A percentile compares a stretch with the other conserved stretches of the same genome.
phyloP scores from a whole-genome alignment of 208 protist species.

The Acanthamoeba divionensis region DNA sequence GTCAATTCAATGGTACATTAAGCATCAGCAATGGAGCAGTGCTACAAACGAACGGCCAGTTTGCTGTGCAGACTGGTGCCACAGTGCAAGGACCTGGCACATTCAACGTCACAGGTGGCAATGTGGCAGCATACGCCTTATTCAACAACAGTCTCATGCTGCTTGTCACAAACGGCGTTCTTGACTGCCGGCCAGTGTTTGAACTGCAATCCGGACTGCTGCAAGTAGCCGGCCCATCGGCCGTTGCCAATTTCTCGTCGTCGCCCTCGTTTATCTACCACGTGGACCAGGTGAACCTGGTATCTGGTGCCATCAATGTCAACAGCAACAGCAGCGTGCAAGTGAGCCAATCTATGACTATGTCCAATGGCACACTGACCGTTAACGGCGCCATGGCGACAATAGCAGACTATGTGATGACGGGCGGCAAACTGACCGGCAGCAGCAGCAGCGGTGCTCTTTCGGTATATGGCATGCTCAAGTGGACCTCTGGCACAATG shows the following conservation, averaged over 20 bases:
- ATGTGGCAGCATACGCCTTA: neutral
- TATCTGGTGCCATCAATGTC: neutral
- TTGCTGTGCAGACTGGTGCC: neutral
- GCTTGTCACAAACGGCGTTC: neutral
- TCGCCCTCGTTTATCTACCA: neutral
- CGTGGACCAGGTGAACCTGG: neutral
- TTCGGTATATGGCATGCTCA: neutral
- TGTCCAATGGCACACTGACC: neutral
- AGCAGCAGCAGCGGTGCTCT: neutral
- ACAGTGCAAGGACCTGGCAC: neutral
- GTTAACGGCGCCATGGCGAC: neutral
- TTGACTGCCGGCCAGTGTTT: slow-evolving; percentile 14
- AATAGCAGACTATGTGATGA: neutral
- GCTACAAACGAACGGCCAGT: neutral
- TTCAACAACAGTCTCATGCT: neutral
- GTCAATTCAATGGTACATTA: neutral
- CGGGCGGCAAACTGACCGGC: slow-evolving; percentile 15
- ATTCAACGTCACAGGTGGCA: slow-evolving; percentile 1
- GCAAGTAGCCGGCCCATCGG: neutral
- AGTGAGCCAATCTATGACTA: neutral
- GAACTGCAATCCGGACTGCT: slow-evolving; percentile 1
- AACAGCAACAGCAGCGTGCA: neutral
- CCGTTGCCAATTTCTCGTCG: slow-evolving; percentile 4
- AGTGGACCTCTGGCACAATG: slow-evolving; percentile 5
- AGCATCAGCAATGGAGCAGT: neutral